Evolutionary conservation across 768 basidiomycete species (phyloP).

Genomic region (Agaricus sinodeliciosus): DNA sequence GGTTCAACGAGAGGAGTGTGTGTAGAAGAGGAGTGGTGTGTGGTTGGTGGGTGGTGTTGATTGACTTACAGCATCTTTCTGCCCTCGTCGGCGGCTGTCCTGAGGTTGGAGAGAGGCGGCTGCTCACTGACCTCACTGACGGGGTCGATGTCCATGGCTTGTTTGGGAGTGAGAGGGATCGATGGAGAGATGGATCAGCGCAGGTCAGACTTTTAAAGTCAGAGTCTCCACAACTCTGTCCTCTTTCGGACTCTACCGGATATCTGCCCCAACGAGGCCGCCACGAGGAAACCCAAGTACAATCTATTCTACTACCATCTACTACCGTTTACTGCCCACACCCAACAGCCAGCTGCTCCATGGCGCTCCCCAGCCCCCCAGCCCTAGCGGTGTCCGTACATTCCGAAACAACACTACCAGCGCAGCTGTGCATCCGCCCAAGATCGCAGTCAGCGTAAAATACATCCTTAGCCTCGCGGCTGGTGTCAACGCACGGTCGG

Average conservation of each 20-base stretch:
- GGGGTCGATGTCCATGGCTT: conserved; percentile 77
- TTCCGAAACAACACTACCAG: conserved; percentile 66
- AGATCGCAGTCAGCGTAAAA: conserved; percentile 61
- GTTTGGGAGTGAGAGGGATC: conserved; percentile 13
- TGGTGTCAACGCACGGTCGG: conserved; percentile 68
- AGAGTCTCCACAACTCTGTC: conserved; percentile 2
- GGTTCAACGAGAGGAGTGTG: not conserved
- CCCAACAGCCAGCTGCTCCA: conserved; percentile 68
- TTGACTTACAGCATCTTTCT: conserved; percentile 16
- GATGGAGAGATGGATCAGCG: conserved; percentile 9
- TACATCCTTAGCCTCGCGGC: conserved; percentile 66
- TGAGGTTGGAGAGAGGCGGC: conserved; percentile 11
- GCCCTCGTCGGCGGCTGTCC: conserved; percentile 16
- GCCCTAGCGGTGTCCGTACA: conserved; percentile 46
- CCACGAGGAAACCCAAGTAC: conserved; percentile 2
- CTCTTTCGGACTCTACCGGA: conserved; percentile 13
- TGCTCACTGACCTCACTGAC: conserved; percentile 45
- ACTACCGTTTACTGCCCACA: conserved; percentile 34
- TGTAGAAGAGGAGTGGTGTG: conserved; percentile 24
- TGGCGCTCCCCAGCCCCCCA: conserved; percentile 48
- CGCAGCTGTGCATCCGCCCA: conserved; percentile 72
- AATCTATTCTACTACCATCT: not conserved
- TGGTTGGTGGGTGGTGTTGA: conserved; percentile 65
- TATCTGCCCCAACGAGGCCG: conserved; percentile 5
- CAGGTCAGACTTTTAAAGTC: conserved; percentile 2